Conservation (phyloP, 441 rosid species). For the Melastoma candidum region DNA sequence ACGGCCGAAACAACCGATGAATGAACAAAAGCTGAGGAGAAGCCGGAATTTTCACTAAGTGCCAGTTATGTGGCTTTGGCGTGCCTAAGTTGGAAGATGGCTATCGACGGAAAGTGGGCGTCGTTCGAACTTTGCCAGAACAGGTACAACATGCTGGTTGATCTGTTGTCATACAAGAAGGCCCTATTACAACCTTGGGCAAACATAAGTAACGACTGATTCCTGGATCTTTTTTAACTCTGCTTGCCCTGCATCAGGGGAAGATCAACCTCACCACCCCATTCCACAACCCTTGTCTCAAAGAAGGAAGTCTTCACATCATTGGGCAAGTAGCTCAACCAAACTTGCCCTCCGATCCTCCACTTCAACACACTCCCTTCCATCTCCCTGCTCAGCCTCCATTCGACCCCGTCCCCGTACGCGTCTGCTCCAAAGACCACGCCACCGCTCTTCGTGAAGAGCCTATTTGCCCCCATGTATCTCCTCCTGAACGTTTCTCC, state of each 20-base stretch:
- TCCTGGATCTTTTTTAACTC: too few relatives aligned
- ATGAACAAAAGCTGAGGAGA: too few relatives aligned
- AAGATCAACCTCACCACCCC: conserved; percentile 87
- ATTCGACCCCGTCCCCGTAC: conserved; percentile 52
- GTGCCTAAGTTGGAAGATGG: too few relatives aligned
- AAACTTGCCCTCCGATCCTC: conserved; percentile 75
- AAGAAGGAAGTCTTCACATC: conserved; percentile 32
- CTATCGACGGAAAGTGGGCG: too few relatives aligned
- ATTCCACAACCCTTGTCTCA: conserved; percentile 69
- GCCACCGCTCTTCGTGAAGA: conserved; percentile 63
- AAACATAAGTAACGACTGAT: too few relatives aligned
- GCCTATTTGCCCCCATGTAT: conserved; percentile 24
- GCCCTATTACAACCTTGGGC: too few relatives aligned
- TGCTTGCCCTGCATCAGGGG: conserved; percentile 39
- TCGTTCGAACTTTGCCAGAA: too few relatives aligned
- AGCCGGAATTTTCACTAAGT: too few relatives aligned
- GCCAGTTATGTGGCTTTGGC: too few relatives aligned
- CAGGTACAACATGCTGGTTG: too few relatives aligned
- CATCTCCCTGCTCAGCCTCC: conserved; percentile 86
- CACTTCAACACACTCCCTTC: conserved; percentile 89
- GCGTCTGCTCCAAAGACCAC: conserved; percentile 63
- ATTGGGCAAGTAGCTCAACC: conserved; percentile 67
- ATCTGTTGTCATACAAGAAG: too few relatives aligned
- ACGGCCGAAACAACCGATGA: too few relatives aligned
- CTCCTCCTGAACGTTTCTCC: conserved; percentile 7